Base-by-base conservation (phyloP, 2,329 filamentous ascomycete genomes). In the Albifimbria verrucaria region DNA sequence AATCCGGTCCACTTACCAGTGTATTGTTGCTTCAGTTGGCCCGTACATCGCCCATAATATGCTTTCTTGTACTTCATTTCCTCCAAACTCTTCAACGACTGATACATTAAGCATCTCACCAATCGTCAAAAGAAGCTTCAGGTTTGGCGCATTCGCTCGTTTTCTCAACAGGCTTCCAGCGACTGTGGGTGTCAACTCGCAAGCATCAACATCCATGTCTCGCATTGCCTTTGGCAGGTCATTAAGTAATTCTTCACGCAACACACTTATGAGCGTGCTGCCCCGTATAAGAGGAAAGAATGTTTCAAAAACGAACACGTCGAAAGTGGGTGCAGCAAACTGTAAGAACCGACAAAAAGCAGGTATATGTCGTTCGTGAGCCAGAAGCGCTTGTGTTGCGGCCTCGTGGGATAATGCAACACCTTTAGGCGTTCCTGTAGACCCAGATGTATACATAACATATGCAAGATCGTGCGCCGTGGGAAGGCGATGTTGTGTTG, bases 21-120 rank as follows among this genome's bases (percentile, higher is more conserved):
- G 92, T 53, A 97, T 96, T 0, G 92, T 85, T 7, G 90, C 90
- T 72, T 97, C 92, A 0, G 92, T 97, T 2, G 92, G 92, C 0
- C 92, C 92, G 65, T 97, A 97, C 91, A 96, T 96, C 28, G 87
- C 92, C 81, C 90, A 92, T 1, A 97, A 77, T 43, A 96, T 85
- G 59, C 88, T 86, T 2, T 74, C 66, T 7, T 70, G 71, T 1
- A 64, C 65, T 1, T 68, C 63, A 10, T 75, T 72, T 2, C 83
- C 83, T 6, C 90, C 91, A 75, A 94, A 97, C 64, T 95, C 90
- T 32, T 82, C 74, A 21, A 96, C 78, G 2, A 97, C 87, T 9
- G 83, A 81, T 42, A 80, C 77, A 3, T 89, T 96, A 32, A 97
- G 80, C 92, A 96, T 96, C 69, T 97, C 92, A 6, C 92, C 92